Base-by-base conservation (phyloP, 225 moss, liverwort and hornwort species). In the Pseudoscleropodium purum region DNA sequence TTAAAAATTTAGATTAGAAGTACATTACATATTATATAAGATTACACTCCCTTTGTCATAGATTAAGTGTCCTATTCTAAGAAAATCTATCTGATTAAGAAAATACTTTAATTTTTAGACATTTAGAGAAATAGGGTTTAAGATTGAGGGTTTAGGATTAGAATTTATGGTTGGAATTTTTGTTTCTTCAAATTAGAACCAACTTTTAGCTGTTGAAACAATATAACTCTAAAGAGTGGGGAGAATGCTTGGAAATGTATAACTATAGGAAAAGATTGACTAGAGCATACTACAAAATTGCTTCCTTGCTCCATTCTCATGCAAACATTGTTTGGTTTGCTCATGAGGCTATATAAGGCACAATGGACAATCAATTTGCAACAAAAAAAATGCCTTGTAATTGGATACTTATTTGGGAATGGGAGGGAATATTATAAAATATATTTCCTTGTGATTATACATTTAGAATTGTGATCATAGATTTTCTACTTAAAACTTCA, bases 391-490 rank as follows among this genome's bases (percentile, higher is more conserved):
- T 10, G 3, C 5, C 13, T 70, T 2, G 1, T 13, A 1, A 69
- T 23, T 6, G 12, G 24, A 69, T 4, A 36, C 1, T 23, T 69
- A 4, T n/a, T n/a, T 69, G 12, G 5, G 19, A 3, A 37, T 9
- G 57, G 0, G 37, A 68, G 6, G 6, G 1, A 37, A 2, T 12
- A 69, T 23, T 23, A 13, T 69, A n/a, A 69, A n/a, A 4, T 23
- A 23, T 1, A n/a, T n/a, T n/a, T n/a, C 3, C 0, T 7, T 69
- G 4, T 23, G 4, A 69, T 0, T 13, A 4, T 4, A 24, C 23
- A 69, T n/a, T 69, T 24, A 13, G 1, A 66, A 69, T 69, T 7
- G 2, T 13, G 2, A 4, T 12, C 7, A 7, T n/a, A n/a, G 13
- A 69, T 69, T 7, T 0, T n/a, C 13, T n/a, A n/a, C 12, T n/a